phyloP scores from a whole-genome alignment of 1,284 basidiomycete species.

The Schizophyllum amplum region DNA sequence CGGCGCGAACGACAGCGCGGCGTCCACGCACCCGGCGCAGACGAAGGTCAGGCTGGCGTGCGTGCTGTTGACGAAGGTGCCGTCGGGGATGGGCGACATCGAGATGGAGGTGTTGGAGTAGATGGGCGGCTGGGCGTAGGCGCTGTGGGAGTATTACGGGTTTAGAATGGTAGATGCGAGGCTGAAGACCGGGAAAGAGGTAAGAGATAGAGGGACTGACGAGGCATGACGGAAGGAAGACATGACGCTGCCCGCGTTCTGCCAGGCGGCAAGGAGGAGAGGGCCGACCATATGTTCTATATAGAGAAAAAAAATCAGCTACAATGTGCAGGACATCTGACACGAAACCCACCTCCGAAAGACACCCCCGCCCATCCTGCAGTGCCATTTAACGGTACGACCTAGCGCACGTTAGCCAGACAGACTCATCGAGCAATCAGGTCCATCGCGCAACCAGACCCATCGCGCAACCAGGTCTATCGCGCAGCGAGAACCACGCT shows the following conservation, averaged over 20 bases:
- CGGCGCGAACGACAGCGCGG: not conserved
- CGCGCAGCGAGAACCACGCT: no score
- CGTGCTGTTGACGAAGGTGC: not conserved
- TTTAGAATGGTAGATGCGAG: not conserved
- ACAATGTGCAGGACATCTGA: no score
- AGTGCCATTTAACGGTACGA: not conserved
- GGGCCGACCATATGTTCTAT: not conserved
- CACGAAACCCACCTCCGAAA: not conserved
- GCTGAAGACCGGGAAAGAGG: not conserved
- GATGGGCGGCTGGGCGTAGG: not conserved
- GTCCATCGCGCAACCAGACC: no score
- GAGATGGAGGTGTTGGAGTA: not conserved
- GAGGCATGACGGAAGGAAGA: not conserved
- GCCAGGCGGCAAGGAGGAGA: not conserved
- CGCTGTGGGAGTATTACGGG: not conserved
- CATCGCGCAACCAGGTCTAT: no score
- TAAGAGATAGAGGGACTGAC: not conserved
- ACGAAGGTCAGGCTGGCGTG: not conserved
- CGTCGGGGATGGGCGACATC: not conserved
- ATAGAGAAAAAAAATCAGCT: not conserved
- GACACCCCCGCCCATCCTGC: not conserved
- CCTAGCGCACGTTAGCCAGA: no score
- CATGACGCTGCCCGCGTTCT: not conserved
- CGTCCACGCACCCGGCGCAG: not conserved
- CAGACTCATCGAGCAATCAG: no score